Evolutionary conservation across 441 rosid genomes (phyloP), one percentile per base, ranked within the genome.

Genomic region (California macrophylla): DNA sequence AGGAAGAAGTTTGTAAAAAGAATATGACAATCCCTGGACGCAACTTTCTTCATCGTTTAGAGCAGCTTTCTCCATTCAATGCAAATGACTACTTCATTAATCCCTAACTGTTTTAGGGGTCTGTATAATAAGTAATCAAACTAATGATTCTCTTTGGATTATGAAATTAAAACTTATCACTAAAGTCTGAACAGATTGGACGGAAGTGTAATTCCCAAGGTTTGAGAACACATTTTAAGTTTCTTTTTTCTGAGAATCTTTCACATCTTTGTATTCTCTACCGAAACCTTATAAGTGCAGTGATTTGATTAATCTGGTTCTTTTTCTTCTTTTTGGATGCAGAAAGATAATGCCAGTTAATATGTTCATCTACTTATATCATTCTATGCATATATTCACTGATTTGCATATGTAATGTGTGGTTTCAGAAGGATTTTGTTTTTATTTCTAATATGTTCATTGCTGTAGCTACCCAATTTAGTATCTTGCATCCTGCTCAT

Each of bases 391-490:
- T 4, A 30, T 25, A 12, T 52, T 18, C 10, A 1, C 6, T 6
- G 25, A 52, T 7, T 18, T 52, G 25, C 61, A 18, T 52, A 47
- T 47, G 21, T 3, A 15, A 18, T 20, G 4, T n/a, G 21, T 15
- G 18, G 20, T n/a, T 47, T 47, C 20, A 15, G 21, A 47, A 47
- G 54, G n/a, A n/a, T 7, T 28, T 25, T 16, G 24, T 21, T n/a
- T 13, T 36, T 65, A 36, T 32, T 64, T 32, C 28, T 25, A 65
- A 68, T 45, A 34, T 52, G 2, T 40, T 72, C 28, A 18, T 68
- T 54, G 70, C 72, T 45, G 25, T 47, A 47, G 56, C 16, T 47
- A 47, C 56, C 23, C 56, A 47, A n/a, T 47, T 47, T n/a, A 47
- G 21, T 47, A 47, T 47, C 21, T 24, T 60, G 32, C 0, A 60